Base-by-base conservation (phyloP, 345 rosid species). In the Gossypium herbaceum region DNA sequence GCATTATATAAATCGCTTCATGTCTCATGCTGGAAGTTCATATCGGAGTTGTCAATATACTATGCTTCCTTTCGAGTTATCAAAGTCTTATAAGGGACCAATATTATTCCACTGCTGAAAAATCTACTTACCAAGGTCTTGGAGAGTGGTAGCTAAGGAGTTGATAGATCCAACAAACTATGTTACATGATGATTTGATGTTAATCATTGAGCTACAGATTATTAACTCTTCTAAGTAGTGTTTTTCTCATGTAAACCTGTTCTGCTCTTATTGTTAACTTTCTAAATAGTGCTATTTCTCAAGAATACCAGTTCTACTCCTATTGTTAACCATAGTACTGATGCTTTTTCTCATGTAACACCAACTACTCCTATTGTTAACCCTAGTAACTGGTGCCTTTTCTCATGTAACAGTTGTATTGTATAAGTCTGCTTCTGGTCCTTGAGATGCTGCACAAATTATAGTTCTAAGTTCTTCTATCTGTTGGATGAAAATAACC, bases 381-480 rank as follows among this genome's bases (percentile, higher is more conserved):
- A 13, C 12, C 7, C 41, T 24, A 20, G n/a, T 22, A 45, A 67
- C 1, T 47, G 12, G 41, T 44, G 43, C 56, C 24, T 24, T 68
- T 47, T 47, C 20, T 22, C 20, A 24, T 13, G n/a, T 47, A 47
- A 68, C 11, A 47, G 12, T 12, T 13, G 12, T 67, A 22, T 22
- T 45, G 1, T 20, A 3, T 47, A 47, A 22, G 56, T 27, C 55
- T 66, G 54, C 71, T 19, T 44, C 70, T n/a, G 54, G 29, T 44
- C 10, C 70, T 44, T 11, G 51, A 66, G 70, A 44, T 66, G 52
- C 19, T 44, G 52, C 54, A 19, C 6, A 44, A 65, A 44, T 12
- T 19, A 65, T 65, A 43, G 52, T 65, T 65, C 68, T 41, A 64
- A 11, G 68, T 12, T 43, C 45, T 62, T 63, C 71, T 44, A 12